These are phyloP conservation scores for Pouteria glomerata DNA, from an alignment of 148 eudicot genomes.

Conservation along the genomic window DNA sequence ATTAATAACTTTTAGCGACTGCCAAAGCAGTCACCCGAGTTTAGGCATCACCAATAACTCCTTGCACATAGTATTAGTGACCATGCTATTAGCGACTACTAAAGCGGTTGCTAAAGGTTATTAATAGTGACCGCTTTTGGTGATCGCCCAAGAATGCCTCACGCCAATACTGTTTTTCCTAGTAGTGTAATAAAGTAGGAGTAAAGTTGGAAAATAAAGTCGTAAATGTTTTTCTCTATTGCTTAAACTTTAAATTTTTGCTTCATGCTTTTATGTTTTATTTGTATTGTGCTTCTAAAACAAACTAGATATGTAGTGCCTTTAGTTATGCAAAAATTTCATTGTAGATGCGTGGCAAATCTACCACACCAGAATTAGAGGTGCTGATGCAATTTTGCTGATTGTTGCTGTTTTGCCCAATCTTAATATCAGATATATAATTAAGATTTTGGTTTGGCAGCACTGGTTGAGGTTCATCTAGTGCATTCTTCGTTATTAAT, in stretches of 20 bases:
- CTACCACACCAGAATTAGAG: constrained; percentile 80
- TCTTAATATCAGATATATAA: constrained; percentile 70
- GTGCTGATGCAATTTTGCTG: constrained; percentile 91
- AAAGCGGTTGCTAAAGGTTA: too few relatives aligned
- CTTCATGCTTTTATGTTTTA: neutral
- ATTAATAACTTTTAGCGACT: too few relatives aligned
- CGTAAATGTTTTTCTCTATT: constrained; percentile 5
- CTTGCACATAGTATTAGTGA: too few relatives aligned
- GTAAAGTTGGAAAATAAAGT: too few relatives aligned
- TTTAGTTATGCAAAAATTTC: constrained; percentile 90
- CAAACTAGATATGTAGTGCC: constrained; percentile 57
- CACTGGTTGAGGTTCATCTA: constrained; percentile 74
- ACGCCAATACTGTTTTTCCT: too few relatives aligned
- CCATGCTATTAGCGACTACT: too few relatives aligned
- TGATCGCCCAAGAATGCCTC: too few relatives aligned
- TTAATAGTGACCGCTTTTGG: too few relatives aligned
- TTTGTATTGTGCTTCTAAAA: constrained; percentile 15
- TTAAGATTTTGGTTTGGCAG: constrained; percentile 74
- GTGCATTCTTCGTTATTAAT: constrained; percentile 10
- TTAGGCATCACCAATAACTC: too few relatives aligned
- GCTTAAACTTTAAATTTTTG: neutral
- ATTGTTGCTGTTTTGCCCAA: constrained; percentile 82
- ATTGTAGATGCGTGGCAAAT: constrained; percentile 95
- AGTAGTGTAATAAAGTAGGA: too few relatives aligned
- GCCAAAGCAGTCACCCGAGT: too few relatives aligned